These are phyloP conservation scores for Coemansia sp. DNA, from an alignment of 192 early-diverging fungal species.

Conservation along the genomic window DNA sequence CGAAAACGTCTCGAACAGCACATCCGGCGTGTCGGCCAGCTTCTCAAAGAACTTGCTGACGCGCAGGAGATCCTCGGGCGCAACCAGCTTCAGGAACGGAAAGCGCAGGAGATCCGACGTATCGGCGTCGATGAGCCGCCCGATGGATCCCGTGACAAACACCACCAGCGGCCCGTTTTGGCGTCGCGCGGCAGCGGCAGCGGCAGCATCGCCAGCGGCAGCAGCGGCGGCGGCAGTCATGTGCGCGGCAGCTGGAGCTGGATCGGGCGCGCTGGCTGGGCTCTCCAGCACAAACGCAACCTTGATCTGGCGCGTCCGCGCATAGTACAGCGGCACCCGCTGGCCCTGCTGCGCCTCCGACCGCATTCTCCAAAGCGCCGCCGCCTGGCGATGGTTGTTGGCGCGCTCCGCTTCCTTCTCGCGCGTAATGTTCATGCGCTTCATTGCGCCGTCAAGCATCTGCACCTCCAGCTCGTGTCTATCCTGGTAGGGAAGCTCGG, in stretches of 20 bases:
- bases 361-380: slow-evolving; percentile 2
- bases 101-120: slow-evolving; percentile 38
- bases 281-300: slow-evolving; percentile 46
- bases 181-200: slow-evolving; percentile 14
- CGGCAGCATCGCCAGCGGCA: background rate
- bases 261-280: slow-evolving; percentile 11
- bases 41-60: slow-evolving; percentile 41
- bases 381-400: slow-evolving; percentile 5
- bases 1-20: slow-evolving; percentile 41
- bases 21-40: slow-evolving; percentile 29
- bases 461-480: slow-evolving; percentile 43
- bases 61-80: slow-evolving; percentile 44
- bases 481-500: slow-evolving; percentile 32
- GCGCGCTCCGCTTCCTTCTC: slow-evolving; percentile 6
- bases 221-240: background rate
- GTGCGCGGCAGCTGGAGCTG: background rate
- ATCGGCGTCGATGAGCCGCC: slow-evolving; percentile 38
- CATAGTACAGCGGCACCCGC: slow-evolving; percentile 39
- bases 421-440: slow-evolving; percentile 22
- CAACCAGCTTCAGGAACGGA: slow-evolving; percentile 45
- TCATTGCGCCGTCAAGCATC: slow-evolving; percentile 47
- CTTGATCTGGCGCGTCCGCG: slow-evolving; percentile 39
- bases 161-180: slow-evolving; percentile 34
- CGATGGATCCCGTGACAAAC: slow-evolving; percentile 43
- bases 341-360: slow-evolving; percentile 2